Conservation (phyloP, 176 grass and related monocot genomes). For the Carex myosuroides region DNA sequence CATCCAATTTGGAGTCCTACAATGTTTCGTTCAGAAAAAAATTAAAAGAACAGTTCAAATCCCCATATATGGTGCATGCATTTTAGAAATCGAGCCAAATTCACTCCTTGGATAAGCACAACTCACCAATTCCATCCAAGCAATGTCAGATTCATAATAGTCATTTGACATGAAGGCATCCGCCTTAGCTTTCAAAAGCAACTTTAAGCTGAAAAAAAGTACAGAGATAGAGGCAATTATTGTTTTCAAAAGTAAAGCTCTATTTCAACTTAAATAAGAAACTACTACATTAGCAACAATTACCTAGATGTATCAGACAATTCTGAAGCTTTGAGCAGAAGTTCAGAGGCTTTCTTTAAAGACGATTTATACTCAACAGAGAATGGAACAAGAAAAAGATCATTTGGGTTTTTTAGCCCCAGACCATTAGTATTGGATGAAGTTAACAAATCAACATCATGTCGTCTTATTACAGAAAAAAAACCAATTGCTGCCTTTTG, state of each 20-base stretch:
- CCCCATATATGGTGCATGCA: neutral
- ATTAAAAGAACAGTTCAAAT: neutral
- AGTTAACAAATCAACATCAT: slow-evolving; percentile 26
- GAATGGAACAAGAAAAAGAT: slow-evolving; percentile 77
- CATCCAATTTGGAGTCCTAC: slow-evolving; percentile 88
- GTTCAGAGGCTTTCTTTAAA: slow-evolving; percentile 60
- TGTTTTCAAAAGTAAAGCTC: neutral
- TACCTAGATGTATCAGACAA: slow-evolving; percentile 79
- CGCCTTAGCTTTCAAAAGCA: slow-evolving; percentile 75
- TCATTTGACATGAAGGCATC: slow-evolving; percentile 90
- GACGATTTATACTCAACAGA: slow-evolving; percentile 61
- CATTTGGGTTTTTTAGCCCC: slow-evolving; percentile 43
- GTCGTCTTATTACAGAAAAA: slow-evolving; percentile 72
- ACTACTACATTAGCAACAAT: neutral
- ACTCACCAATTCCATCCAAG: slow-evolving; percentile 95
- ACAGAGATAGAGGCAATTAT: neutral
- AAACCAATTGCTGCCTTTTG: slow-evolving; percentile 73
- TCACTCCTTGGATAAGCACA: neutral
- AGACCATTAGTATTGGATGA: slow-evolving; percentile 11
- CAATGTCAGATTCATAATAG: slow-evolving; percentile 95
- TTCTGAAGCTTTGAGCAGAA: slow-evolving; percentile 65
- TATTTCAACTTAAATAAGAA: neutral
- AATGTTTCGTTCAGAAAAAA: slow-evolving; percentile 23
- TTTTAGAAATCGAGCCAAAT: neutral
- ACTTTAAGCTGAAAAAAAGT: slow-evolving; percentile 59